phyloP scores from a whole-genome alignment of 2,329 filamentous ascomycete species.

The Trichophyton rubrum region DNA sequence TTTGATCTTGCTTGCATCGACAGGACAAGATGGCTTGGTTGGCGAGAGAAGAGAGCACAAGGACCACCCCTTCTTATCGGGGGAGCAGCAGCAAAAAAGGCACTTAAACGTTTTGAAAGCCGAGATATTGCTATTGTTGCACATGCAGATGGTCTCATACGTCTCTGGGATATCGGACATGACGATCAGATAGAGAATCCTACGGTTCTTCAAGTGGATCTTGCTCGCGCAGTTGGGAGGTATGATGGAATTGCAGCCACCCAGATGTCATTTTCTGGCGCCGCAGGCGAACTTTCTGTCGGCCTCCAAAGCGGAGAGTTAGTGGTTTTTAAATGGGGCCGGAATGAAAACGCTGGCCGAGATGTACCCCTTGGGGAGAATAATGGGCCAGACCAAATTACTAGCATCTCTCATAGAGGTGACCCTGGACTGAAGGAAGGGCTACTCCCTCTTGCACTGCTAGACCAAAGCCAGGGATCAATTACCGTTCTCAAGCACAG shows the following conservation, averaged over 20 bases:
- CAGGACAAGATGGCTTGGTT: conserved; percentile 72
- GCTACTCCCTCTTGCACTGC: conserved; percentile 63
- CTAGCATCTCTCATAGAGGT: conserved; percentile 58
- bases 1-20: conserved; percentile 61
- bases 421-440: conserved; percentile 68
- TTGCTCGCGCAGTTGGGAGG: conserved; percentile 70
- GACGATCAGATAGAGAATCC: conserved; percentile 88
- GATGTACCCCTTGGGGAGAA: conserved; percentile 42
- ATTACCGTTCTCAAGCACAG: conserved; percentile 71
- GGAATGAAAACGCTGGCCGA: conserved; percentile 58
- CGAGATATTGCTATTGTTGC: conserved; percentile 76
- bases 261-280: conserved; percentile 65
- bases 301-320: conserved; percentile 76
- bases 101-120: conserved; percentile 64
- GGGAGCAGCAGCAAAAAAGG: conserved; percentile 58
- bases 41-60: conserved; percentile 70
- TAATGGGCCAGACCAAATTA: conserved; percentile 56
- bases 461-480: conserved; percentile 71
- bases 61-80: conserved; percentile 69
- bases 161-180: conserved; percentile 85
- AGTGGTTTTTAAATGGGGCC: conserved; percentile 76
- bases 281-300: conserved; percentile 71
- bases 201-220: conserved; percentile 67
- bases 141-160: conserved; percentile 82
- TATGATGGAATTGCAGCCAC: conserved; percentile 65